A percentile compares a stretch with the other conserved stretches of the same genome.
phyloP scores from a whole-genome alignment of 2,329 filamentous ascomycete genomes.

The Shiraia sp. region DNA sequence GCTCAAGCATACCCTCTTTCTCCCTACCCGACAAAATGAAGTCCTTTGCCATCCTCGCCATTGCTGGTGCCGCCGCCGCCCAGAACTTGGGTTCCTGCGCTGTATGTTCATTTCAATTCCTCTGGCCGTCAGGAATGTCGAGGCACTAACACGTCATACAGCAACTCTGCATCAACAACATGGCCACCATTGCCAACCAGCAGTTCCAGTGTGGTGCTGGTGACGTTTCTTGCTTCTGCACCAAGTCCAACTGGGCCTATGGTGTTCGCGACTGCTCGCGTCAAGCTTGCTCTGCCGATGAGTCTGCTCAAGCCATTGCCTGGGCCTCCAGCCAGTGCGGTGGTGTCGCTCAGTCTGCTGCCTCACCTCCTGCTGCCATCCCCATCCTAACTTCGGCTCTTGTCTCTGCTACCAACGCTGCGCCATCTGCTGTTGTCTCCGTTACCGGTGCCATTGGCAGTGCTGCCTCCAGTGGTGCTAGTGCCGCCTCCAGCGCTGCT shows the following conservation, averaged over 20 bases:
- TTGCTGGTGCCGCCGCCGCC: constrained; percentile 39
- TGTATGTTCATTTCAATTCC: constrained; percentile 33
- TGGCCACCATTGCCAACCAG: constrained; percentile 46
- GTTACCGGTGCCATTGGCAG: constrained; percentile 7
- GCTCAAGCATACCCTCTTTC: constrained; percentile 18
- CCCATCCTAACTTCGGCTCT: constrained; percentile 28
- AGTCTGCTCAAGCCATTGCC: constrained; percentile 35
- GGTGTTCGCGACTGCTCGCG: constrained; percentile 55
- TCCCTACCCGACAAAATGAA: constrained; percentile 39
- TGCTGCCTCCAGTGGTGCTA: constrained; percentile 13
- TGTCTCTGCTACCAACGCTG: constrained; percentile 7
- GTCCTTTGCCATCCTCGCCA: constrained; percentile 43
- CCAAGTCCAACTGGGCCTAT: constrained; percentile 49
- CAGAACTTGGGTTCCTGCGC: constrained; percentile 41
- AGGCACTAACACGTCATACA: constrained; percentile 17
- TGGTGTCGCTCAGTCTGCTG: constrained; percentile 20
- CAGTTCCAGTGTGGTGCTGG: constrained; percentile 46
- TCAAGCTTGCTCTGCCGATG: constrained; percentile 41
- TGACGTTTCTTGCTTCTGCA: constrained; percentile 51
- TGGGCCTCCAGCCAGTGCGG: constrained; percentile 41
- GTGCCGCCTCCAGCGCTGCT: constrained; percentile 18
- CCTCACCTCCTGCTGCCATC: constrained; percentile 19
- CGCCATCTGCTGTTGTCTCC: constrained; percentile 10
- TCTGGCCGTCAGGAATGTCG: not conserved
- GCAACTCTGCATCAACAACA: constrained; percentile 52